Evolutionary conservation across 768 basidiomycete genomes (phyloP), one percentile per base, ranked within the genome.

Genomic region (Mycena chlorophos): DNA sequence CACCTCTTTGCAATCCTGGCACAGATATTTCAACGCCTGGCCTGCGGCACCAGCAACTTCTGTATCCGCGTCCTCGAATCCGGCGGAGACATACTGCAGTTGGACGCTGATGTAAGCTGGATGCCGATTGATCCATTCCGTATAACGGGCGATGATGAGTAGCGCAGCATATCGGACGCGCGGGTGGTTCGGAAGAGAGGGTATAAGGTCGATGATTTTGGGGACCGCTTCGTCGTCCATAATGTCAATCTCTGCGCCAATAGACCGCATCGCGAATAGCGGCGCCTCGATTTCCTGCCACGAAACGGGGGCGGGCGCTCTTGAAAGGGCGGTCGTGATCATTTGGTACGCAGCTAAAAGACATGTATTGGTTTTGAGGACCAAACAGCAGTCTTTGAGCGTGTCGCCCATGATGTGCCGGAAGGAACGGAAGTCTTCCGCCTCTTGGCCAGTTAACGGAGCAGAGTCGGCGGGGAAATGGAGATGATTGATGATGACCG

Each of bases 231-330:
- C 82, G 47, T 91, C 82, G 69, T 98, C 95, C 37, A 78, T 74
- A 8, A 85, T 75, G 64, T 98, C 91, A 22, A 98, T 81, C 70
- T 95, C 88, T 4, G 93, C 95, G 10, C 97, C 97, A 92, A 99
- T 98, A 13, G 96, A 94, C 42, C 97, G 82, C 87, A 99, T 88
- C 17, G 95, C 94, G 73, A 99, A 99, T 37, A 99, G 72, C 1
- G 97, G 97, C 0, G 97, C 97, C 68, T 99, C 97, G 47, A 99
- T 86, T 68, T 93, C 93, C 69, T 98, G 97, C 97, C 97, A 99
- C 16, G 89, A 83, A 17, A 83, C 74, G 3, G 75, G 73, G 46
- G 78, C 78, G 13, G 81, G 68, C 23, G 78, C 77, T 38, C 82
- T 83, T 22, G 85, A 77, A 49, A 98, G 78, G 2, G 90, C 91